Base-by-base conservation (phyloP, 768 basidiomycete genomes). In the Psilocybe sp. region DNA sequence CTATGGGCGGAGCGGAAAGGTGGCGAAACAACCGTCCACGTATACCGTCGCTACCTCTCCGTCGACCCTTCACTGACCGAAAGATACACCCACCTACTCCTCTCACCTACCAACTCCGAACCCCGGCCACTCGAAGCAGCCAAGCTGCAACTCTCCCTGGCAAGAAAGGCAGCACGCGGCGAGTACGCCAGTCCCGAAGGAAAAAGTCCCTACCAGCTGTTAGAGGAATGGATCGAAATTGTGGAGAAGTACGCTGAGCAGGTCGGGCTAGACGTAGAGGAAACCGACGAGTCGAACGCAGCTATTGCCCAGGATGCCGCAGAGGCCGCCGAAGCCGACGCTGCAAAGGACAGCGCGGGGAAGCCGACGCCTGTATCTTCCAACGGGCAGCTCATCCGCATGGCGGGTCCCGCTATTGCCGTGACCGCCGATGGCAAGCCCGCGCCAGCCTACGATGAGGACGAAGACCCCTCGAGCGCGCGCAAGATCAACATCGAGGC, bases 131-230 rank as follows among this genome's bases (percentile, higher is more conserved):
- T 98, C 20, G 92, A 96, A 66, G 94, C 96, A 1, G 92, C 93
- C 4, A 99, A 99, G 64, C 77, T 96, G 13, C 75, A 97, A 18
- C 76, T 99, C 23, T 79, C 81, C 2, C 69, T 98, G 50, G 91
- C 92, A 23, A 80, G 93, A 46, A 88, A 88, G 61, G 92, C 96
- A 2, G 77, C 87, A 0, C 76, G 81, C 36, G 94, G 93, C 19
- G 82, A 85, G 52, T 98, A 97, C 62, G 74, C 73, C 12, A 92
- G 91, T 51, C 85, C 91, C 0, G 94, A 98, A 64, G 90, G 89
- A 43, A 98, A 98, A 70, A 95, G 93, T 52, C 87, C 96, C 1
- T 98, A 97, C 62, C 94, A 98, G 60, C 77, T 98, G 3, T 81
- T 99, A 16, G 84, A 85, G 46, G 92, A 97, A 55, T 98, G 89